Percentiles rank a stretch among this genome's conserved stretches.
Evolutionary conservation across 2,329 filamentous ascomycete species (phyloP).

Genomic region (Penicillium freii): DNA sequence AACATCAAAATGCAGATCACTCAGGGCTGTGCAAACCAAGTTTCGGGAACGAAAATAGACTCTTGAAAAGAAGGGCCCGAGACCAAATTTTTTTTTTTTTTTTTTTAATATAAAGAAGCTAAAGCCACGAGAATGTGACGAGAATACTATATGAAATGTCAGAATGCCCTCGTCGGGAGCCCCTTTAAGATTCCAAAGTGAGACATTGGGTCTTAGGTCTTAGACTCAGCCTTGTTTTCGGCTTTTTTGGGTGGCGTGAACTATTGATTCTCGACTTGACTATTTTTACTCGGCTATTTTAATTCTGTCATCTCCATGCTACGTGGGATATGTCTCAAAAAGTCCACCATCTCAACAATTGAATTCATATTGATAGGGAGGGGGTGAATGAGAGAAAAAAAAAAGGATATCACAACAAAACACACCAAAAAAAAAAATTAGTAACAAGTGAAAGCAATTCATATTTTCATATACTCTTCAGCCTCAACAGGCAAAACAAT

Average conservation of each 20-base stretch:
- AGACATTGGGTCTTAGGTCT: not conserved
- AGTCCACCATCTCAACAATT: not conserved
- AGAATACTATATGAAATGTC: not conserved
- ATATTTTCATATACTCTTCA: conserved; percentile 12
- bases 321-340: not conserved
- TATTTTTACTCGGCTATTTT: not conserved
- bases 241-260: not conserved
- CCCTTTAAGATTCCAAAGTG: not conserved
- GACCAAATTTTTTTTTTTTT: not conserved
- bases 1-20: not conserved
- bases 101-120: not conserved
- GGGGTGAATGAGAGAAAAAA: not conserved
- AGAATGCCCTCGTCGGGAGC: not conserved
- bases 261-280: not conserved
- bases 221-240: not conserved
- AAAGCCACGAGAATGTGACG: not conserved
- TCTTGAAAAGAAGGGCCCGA: not conserved
- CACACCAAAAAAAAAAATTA: conserved; percentile 8
- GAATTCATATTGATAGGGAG: not conserved
- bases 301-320: not conserved
- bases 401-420: conserved; percentile 18
- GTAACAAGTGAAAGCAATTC: not conserved
- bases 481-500: not conserved
- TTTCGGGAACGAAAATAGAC: not conserved
- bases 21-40: not conserved